Evolutionary conservation across 331 rosid genomes (phyloP).

Genomic region (Telfairia occidentalis): DNA sequence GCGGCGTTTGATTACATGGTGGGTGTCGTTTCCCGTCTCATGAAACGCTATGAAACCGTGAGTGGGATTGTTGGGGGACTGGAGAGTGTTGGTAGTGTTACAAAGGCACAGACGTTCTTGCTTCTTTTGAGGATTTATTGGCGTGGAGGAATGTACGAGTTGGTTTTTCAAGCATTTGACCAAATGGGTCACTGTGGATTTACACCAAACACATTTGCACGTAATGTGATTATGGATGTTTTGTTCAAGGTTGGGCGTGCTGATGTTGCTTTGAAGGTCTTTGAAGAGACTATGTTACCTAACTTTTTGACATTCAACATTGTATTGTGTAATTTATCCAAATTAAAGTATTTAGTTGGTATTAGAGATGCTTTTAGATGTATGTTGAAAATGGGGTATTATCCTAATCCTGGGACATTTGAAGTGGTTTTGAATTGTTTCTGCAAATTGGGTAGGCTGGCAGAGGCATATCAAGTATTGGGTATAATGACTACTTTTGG

Average conservation of each 20-base stretch:
- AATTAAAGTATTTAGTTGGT: constrained; percentile 23
- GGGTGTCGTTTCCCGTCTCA: constrained; percentile 26
- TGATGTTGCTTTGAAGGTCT: constrained; percentile 28
- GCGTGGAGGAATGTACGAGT: constrained; percentile 33
- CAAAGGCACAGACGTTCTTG: constrained; percentile 37
- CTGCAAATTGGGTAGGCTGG: constrained; percentile 33
- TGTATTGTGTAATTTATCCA: constrained; percentile 35
- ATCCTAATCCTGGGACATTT: constrained; percentile 31
- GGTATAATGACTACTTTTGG: constrained; percentile 45
- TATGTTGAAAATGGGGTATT: constrained; percentile 35
- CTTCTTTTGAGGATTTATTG: constrained; percentile 42
- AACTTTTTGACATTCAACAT: constrained; percentile 47
- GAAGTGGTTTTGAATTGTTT: constrained; percentile 39
- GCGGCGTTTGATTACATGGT: constrained; percentile 29
- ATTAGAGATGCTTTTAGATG: constrained; percentile 20
- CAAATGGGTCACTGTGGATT: constrained; percentile 34
- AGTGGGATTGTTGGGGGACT: constrained; percentile 25
- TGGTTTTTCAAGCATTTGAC: constrained; percentile 37
- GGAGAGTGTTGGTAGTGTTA: constrained; percentile 31
- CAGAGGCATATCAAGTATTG: constrained; percentile 38
- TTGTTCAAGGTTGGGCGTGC: constrained; percentile 31
- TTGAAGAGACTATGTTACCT: constrained; percentile 27
- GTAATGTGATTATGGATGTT: constrained; percentile 45
- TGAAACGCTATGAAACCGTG: constrained; percentile 25
- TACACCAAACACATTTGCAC: constrained; percentile 39